phyloP scores from a whole-genome alignment of 257 asterid genomes.

The Solanum chaucha region DNA sequence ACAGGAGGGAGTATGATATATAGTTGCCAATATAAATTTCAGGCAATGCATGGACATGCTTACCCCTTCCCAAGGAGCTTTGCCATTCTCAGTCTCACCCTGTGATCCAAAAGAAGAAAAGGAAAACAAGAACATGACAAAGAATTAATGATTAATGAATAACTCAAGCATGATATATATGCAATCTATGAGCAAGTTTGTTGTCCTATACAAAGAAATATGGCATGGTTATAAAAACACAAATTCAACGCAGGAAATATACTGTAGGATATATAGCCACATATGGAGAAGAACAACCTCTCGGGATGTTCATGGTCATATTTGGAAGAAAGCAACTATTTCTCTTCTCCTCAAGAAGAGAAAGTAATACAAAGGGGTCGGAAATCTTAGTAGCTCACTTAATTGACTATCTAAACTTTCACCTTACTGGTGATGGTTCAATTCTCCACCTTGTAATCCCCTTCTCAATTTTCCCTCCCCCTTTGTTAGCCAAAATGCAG shows the following conservation, averaged over 20 bases:
- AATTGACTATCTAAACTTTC: background rate
- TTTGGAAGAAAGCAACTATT: background rate
- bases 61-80: conserved; percentile 95
- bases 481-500: background rate
- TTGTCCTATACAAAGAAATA: background rate
- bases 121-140: background rate
- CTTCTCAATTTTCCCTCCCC: background rate
- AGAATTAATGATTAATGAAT: background rate
- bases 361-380: background rate
- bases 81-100: conserved; percentile 78
- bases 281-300: background rate
- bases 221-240: background rate
- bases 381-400: background rate
- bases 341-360: background rate
- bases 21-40: background rate
- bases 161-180: background rate
- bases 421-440: background rate
- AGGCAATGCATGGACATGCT: conserved; percentile 10
- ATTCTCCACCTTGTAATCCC: background rate
- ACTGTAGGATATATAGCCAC: background rate
- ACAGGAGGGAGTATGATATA: background rate
- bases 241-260: background rate
- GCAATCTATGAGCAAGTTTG: background rate
- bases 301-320: background rate
- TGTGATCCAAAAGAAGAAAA: conserved; percentile 17